Evolutionary conservation across 2,329 filamentous ascomycete species (phyloP).

Genomic region (Penicillium frequentans): DNA sequence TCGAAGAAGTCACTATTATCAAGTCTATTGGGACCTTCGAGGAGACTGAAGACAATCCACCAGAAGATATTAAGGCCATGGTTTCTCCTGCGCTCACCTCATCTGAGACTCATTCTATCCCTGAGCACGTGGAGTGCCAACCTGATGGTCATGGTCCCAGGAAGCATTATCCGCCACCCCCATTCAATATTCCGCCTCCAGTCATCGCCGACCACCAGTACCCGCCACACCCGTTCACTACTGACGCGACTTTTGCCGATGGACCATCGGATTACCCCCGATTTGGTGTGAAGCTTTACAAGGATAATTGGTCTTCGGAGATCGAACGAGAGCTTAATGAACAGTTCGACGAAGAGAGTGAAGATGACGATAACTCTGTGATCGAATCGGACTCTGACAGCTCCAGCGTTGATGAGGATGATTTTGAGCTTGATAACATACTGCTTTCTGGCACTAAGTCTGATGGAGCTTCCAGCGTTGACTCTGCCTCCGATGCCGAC

Average conservation of each 20-base stretch:
- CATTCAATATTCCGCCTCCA: neutral
- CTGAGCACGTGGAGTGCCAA: neutral
- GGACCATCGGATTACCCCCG: neutral
- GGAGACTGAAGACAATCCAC: neutral
- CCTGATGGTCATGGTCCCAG: neutral
- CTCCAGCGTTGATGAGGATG: constrained; percentile 8
- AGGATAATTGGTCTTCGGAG: neutral
- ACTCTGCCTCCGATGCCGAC: neutral
- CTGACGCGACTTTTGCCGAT: neutral
- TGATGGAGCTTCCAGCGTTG: neutral
- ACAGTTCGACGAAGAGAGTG: neutral
- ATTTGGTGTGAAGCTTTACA: neutral
- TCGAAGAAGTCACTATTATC: constrained; percentile 8
- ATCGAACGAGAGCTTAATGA: neutral
- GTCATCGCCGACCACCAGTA: neutral
- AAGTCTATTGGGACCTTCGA: neutral
- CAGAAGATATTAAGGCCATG: neutral
- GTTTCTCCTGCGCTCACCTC: neutral
- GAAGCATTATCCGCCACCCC: neutral
- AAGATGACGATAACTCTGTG: constrained; percentile 13
- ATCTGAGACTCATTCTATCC: neutral
- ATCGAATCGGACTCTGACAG: constrained; percentile 3
- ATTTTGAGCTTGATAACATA: neutral
- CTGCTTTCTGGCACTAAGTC: neutral
- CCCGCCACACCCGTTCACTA: neutral